A percentile compares a stretch with the other conserved stretches of the same genome.
Conservation (phyloP, 305 asterid genomes). For the Solanum hybrid region DNA sequence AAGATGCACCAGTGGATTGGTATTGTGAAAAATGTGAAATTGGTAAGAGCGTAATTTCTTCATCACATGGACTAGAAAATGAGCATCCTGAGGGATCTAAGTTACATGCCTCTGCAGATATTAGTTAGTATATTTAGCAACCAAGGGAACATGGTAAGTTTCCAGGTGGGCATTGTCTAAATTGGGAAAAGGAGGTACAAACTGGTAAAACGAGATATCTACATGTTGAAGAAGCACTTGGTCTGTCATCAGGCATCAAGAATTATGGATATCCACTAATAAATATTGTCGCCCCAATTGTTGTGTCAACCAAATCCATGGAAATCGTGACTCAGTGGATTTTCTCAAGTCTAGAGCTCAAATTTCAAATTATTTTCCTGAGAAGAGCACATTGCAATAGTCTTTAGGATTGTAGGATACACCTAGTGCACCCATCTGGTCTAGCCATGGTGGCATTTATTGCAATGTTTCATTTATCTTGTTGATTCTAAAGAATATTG, state of each 20-base stretch:
- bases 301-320: background rate
- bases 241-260: too few relatives aligned
- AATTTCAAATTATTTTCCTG: background rate
- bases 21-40: background rate
- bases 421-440: background rate
- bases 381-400: background rate
- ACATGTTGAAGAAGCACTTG: background rate
- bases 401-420: constrained; percentile 11
- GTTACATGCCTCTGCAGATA: background rate
- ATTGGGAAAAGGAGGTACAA: background rate
- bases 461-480: too few relatives aligned
- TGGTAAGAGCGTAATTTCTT: background rate
- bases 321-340: background rate
- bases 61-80: background rate
- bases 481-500: too few relatives aligned
- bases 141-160: background rate
- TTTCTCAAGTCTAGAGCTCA: constrained; percentile 6
- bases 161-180: background rate
- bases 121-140: background rate
- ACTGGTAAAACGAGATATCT: background rate
- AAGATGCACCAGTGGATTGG: too few relatives aligned
- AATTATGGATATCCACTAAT: background rate
- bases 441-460: too few relatives aligned
- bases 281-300: too few relatives aligned
- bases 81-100: background rate